A percentile compares a stretch with the other conserved stretches of the same genome.
Conservation (phyloP, 1,284 basidiomycete species). For the Melampsora abietis-canadensis region DNA sequence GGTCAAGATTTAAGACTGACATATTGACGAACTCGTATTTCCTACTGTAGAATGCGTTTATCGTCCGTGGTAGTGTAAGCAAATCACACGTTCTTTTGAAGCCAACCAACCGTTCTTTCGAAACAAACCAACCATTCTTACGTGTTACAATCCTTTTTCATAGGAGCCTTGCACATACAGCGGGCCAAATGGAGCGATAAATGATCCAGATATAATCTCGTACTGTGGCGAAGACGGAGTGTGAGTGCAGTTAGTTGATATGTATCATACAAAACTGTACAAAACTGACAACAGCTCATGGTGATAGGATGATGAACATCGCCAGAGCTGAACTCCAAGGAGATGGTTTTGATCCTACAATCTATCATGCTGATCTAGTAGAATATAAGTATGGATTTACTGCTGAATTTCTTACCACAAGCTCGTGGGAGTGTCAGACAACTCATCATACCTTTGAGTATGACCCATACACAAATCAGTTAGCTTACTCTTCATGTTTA, state of each 20-base stretch:
- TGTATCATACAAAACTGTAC: too few species aligned
- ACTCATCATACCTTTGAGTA: conserved; percentile 36
- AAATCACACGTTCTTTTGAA: not conserved
- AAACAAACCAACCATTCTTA: not conserved
- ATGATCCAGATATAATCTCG: conserved; percentile 24
- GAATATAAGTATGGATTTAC: conserved; percentile 39
- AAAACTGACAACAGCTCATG: not conserved
- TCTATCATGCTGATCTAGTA: conserved; percentile 21
- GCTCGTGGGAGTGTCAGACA: conserved; percentile 41
- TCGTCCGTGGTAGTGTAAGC: conserved; percentile 33
- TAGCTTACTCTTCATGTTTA: not conserved
- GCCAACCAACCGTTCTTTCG: too few species aligned
- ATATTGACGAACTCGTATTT: not conserved
- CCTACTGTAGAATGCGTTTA: conserved; percentile 30
- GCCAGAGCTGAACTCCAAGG: conserved; percentile 8
- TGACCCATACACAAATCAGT: conserved; percentile 22
- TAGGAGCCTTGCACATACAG: conserved; percentile 40
- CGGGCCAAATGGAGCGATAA: conserved; percentile 25
- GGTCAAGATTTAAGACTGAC: not conserved
- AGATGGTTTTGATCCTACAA: conserved; percentile 10
- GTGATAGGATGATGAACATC: conserved; percentile 41
- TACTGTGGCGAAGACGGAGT: conserved; percentile 35
- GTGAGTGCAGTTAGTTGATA: not conserved
- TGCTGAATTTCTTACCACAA: conserved; percentile 36
- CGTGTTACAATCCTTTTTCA: not conserved